Evolutionary conservation across 2,329 filamentous ascomycete genomes (phyloP), one percentile per base, ranked within the genome.

Genomic region (Trichoderma lentiforme): DNA sequence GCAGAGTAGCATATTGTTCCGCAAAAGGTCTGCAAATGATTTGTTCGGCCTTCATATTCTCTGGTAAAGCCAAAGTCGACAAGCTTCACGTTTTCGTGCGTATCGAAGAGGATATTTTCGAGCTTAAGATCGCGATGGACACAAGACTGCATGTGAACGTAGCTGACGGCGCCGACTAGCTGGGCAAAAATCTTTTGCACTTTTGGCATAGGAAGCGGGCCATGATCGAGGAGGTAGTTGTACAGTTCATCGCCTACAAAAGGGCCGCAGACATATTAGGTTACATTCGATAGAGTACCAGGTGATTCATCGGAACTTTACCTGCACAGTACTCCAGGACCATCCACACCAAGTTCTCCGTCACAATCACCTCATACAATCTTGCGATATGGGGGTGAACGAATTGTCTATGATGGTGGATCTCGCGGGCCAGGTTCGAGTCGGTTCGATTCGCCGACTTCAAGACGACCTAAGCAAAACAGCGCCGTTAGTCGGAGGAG

Each of bases 21-120:
- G 80, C 96, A 99, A 82, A 97, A 99, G 1, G 96, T 99, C 82
- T 98, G 95, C 70, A 99, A 84, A 78, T 98, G 95, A 80, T 95
- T 98, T 34, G 93, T 89, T 77, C 97, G 94, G 73, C 95, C 95
- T 82, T 98, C 94, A 81, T 99, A 99, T 83, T 99, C 96, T 75
- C 96, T 88, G 12, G 96, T 99, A 80, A 99, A 99, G 21, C 96
- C 96, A 84, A 99, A 99, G 81, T 99, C 96, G 76, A 97, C 95
- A 73, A 99, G 84, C 83, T 99, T 99, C 76, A 99, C 96, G 78
- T 98, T 97, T 79, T 97, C 95, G 79, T 98, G 88, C 81, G 97
- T 98, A 84, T 99, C 96, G 76, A 99, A 88, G 60, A 99, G 85
- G 72, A 99, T 98, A 34, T 84, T 84, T 80, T 99, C 96, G 78